Conservation (phyloP, 2,329 filamentous ascomycete species). For the Colletotrichum orchidophilum region DNA sequence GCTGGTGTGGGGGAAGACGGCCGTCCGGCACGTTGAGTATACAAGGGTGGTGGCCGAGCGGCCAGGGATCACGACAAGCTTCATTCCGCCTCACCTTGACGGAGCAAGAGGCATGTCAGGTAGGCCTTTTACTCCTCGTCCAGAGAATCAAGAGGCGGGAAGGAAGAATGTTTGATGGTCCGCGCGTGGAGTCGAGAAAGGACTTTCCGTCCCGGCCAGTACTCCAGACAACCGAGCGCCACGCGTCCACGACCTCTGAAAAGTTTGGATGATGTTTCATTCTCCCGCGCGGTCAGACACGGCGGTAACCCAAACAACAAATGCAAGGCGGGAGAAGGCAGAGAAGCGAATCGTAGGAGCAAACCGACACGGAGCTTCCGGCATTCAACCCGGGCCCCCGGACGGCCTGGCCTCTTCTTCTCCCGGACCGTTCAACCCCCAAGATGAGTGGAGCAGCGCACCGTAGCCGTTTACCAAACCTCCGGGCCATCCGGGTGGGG, state of each 20-base stretch:
- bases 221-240: slow-evolving; percentile 13
- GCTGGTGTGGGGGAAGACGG: neutral
- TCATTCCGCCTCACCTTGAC: neutral
- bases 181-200: neutral
- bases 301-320: slow-evolving; percentile 23
- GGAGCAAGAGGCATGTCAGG: neutral
- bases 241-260: slow-evolving; percentile 12
- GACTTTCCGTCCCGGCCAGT: neutral
- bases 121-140: neutral
- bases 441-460: neutral
- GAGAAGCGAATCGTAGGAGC: neutral
- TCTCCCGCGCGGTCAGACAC: slow-evolving; percentile 13
- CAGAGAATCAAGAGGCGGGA: neutral
- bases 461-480: neutral
- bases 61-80: neutral
- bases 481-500: slow-evolving; percentile 8
- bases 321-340: neutral
- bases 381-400: slow-evolving; percentile 5
- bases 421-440: slow-evolving; percentile 17
- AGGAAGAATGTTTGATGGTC: neutral
- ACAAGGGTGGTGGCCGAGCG: neutral
- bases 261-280: slow-evolving; percentile 29
- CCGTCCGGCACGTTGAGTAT: neutral
- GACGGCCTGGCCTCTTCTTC: neutral
- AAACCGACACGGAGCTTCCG: slow-evolving; percentile 18